Conservation (phyloP, 2,329 filamentous ascomycete species). For the Grosmannia huntii region DNA sequence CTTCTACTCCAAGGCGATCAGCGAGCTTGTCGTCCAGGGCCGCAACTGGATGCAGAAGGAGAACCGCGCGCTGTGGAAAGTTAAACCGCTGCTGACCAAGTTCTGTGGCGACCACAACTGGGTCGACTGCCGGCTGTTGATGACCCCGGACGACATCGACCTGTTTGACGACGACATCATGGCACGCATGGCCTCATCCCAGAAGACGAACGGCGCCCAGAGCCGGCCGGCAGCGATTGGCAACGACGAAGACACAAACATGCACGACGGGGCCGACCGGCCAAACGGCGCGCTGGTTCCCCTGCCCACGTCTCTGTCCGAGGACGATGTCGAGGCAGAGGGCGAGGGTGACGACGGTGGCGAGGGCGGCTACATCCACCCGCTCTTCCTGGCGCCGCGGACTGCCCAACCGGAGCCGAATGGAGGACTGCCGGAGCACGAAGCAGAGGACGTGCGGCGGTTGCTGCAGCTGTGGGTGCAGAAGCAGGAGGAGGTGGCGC, state of each 20-base stretch:
- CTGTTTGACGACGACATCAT: constrained; percentile 38
- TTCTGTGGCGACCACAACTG: constrained; percentile 64
- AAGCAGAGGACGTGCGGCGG: constrained; percentile 68
- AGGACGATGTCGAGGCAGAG: not conserved
- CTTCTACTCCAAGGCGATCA: constrained; percentile 61
- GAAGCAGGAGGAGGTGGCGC: constrained; percentile 74
- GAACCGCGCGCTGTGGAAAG: constrained; percentile 57
- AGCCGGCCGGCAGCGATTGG: not conserved
- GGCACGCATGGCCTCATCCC: constrained; percentile 14
- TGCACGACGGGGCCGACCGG: not conserved
- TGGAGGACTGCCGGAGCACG: constrained; percentile 55
- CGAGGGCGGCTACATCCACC: constrained; percentile 47
- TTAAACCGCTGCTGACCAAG: constrained; percentile 60
- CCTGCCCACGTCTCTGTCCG: not conserved
- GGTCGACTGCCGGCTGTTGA: constrained; percentile 47
- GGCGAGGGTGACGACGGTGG: not conserved
- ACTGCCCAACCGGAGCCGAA: constrained; percentile 54
- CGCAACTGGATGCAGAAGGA: constrained; percentile 63
- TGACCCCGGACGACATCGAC: constrained; percentile 41
- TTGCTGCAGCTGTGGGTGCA: constrained; percentile 67
- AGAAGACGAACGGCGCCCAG: not conserved
- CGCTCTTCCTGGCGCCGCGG: constrained; percentile 56
- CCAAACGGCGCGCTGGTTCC: not conserved
- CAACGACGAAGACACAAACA: not conserved
- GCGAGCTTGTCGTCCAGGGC: constrained; percentile 56